Evolutionary conservation across 257 asterid species (phyloP).

Genomic region (Scutellaria baicalensis): DNA sequence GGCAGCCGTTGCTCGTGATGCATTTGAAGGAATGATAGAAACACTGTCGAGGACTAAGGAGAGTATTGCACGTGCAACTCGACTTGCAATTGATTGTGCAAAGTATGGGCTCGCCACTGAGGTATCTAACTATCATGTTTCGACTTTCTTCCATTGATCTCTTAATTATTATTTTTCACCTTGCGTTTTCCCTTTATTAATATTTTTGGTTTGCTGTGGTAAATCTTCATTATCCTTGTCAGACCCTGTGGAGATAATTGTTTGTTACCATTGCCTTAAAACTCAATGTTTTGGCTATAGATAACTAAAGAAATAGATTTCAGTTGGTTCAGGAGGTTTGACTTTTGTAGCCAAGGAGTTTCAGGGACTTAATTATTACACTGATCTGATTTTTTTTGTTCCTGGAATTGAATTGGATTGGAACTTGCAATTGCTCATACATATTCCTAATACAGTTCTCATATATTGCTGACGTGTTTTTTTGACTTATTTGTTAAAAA

Average conservation of each 20-base stretch:
- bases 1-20: slow-evolving; percentile 94
- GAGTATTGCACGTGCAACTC: slow-evolving; percentile 91
- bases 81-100: slow-evolving; percentile 92
- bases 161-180: not conserved
- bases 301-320: not conserved
- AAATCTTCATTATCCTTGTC: not conserved
- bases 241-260: not conserved
- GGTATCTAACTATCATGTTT: slow-evolving; percentile 31
- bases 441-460: no score
- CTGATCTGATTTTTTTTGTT: not conserved
- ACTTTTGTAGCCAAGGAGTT: not conserved
- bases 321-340: not conserved
- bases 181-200: not conserved
- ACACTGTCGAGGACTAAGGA: slow-evolving; percentile 91
- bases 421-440: no score
- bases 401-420: no score
- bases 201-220: not conserved
- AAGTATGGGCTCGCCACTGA: slow-evolving; percentile 80
- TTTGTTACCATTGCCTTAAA: not conserved
- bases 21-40: slow-evolving; percentile 94
- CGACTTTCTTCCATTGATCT: not conserved
- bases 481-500: no score
- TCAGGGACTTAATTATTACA: not conserved
- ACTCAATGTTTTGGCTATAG: not conserved
- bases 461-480: no score